Conservation (phyloP, 345 rosid species). For the Acer saccharum region DNA sequence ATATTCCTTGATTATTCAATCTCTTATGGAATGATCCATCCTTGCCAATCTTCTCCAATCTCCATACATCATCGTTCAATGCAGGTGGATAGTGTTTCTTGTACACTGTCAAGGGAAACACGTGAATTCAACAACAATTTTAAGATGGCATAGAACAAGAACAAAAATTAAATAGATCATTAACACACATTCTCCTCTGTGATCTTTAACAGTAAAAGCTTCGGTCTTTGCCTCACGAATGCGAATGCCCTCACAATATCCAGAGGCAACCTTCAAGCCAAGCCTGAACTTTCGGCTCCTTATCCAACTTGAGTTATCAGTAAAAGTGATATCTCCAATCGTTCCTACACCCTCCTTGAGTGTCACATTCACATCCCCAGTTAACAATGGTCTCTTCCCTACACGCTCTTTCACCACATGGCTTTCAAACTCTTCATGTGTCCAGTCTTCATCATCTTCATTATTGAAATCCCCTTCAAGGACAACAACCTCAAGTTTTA, state of each 20-base stretch:
- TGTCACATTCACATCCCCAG: constrained; percentile 82
- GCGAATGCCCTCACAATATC: constrained; percentile 79
- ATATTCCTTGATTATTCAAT: constrained; percentile 50
- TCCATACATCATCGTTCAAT: constrained; percentile 86
- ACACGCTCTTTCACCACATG: constrained; percentile 95
- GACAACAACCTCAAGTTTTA: constrained; percentile 82
- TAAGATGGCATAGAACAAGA: not conserved
- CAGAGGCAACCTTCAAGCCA: constrained; percentile 76
- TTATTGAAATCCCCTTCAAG: constrained; percentile 94
- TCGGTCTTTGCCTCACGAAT: constrained; percentile 97
- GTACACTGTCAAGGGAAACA: constrained; percentile 64
- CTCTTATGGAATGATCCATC: constrained; percentile 98
- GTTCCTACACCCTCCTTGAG: constrained; percentile 99
- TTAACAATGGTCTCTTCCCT: constrained; percentile 91
- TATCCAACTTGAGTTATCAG: constrained; percentile 99
- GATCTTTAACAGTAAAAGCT: constrained; percentile 96
- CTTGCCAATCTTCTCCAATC: constrained; percentile 98
- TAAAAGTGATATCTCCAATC: constrained; percentile 82
- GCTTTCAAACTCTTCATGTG: constrained; percentile 87
- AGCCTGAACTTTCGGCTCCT: constrained; percentile 96
- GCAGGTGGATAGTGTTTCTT: constrained; percentile 99
- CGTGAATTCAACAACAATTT: constrained; percentile 6
- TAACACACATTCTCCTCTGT: constrained; percentile 87
- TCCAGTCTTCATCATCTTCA: constrained; percentile 95
- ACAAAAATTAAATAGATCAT: not conserved